phyloP scores from a whole-genome alignment of 2,329 filamentous ascomycete genomes.

The Sporothrix brunneoviolacea region DNA sequence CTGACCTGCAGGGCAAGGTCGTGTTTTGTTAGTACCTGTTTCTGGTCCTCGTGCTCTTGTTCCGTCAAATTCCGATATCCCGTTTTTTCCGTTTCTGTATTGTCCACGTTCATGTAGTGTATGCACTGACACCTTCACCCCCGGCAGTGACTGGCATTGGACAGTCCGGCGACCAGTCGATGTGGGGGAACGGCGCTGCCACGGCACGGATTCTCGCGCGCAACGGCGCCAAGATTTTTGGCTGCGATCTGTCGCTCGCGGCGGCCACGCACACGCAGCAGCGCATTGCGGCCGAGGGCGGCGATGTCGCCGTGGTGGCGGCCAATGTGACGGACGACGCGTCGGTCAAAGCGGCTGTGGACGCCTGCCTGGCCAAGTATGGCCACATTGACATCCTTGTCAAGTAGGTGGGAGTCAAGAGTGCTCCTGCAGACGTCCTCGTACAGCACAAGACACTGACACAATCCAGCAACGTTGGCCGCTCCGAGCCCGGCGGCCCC shows the following conservation, averaged over 20 bases:
- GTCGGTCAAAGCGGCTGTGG: constrained; percentile 2
- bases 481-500: constrained; percentile 4
- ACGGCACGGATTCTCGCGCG: constrained; percentile 1
- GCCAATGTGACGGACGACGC: constrained; percentile 4
- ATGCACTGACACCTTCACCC: no score
- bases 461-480: constrained; percentile 9
- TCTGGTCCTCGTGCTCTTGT: no score
- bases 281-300: constrained; percentile 1
- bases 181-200: constrained; percentile 7
- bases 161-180: constrained; percentile 4
- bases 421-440: no score
- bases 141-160: constrained; percentile 8
- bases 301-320: constrained; percentile 1
- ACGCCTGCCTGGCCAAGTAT: not conserved
- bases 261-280: constrained; percentile 1
- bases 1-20: no score
- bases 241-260: not conserved
- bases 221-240: constrained; percentile 5
- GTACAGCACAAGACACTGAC: no score
- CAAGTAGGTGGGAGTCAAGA: no score
- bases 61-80: no score
- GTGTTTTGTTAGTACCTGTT: no score
- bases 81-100: no score
- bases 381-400: constrained; percentile 3
- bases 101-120: no score